Evolutionary conservation across 345 rosid genomes (phyloP), one percentile per base, ranked within the genome.

Genomic region (Pistacia atlantica): DNA sequence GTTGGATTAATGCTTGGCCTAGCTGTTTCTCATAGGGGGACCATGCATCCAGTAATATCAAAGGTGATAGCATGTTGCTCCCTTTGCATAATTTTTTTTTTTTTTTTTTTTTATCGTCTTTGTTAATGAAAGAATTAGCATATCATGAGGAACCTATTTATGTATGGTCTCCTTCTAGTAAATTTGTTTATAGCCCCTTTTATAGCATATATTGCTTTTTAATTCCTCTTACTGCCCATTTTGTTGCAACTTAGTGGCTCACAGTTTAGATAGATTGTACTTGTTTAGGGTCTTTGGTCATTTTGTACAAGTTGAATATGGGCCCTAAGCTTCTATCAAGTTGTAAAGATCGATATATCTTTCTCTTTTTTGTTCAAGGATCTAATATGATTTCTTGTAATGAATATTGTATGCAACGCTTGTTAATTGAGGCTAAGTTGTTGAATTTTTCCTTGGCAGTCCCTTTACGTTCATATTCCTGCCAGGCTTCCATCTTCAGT

Each of bases 1-100:
- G 93, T 92, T 33, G 99, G 99, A 31, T 78, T 95, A 83, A 89
- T 95, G 97, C 94, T 95, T 81, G 99, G 99, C 75, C 90, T 95
- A 82, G 97, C 98, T 73, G 96, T 97, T 80, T 92, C 99, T 67
- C 91, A 95, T 75, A 86, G 92, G 79, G 93, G 98, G 73, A 90
- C 99, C 4, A 93, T 95, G 99, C 91, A 95, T 77, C 97, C 98
- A 48, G 91, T 90, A 69, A 87, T 95, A 83, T 86, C 94, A 48
- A 95, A 95, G 97, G 99, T 92, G 74, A 80, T 16, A 20, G 28
- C 55, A 33, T 3, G 38, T 52, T 62, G 76, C 33, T 28, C 16
- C 42, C 17, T 73, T 35, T 67, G 35, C 63, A 54, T 72, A 42
- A 49, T 18, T n/a, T 67, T n/a, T 4, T 51, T 8, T 72, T 18